Evolutionary conservation across 2,329 filamentous ascomycete species (phyloP), one percentile per base, ranked within the genome.

Genomic region (Cercospora sp.): DNA sequence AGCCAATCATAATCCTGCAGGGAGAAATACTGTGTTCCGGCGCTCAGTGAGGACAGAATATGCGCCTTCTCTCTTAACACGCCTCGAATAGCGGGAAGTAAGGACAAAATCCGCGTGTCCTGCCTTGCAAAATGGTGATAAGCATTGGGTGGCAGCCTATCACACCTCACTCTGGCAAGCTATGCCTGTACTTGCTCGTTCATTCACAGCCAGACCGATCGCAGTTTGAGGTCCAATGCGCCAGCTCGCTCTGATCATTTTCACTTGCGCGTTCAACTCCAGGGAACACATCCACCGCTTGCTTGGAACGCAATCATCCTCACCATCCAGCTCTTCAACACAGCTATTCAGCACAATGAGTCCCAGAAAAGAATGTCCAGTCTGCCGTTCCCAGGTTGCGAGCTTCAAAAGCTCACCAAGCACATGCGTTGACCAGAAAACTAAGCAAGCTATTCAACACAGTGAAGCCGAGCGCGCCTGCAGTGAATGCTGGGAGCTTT

Each of bases 401-500:
- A 45, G 20, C 31, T 60, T 48, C 31, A n/a, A n/a, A 20, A 60
- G 51, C 26, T 60, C 63, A 1, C 55, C 55, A 13, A 45, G n/a
- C 18, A 64, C 63, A 20, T 60, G 53, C 53, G 4, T 53, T 9
- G 12, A 36, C n/a, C n/a, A 55, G n/a, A 30, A 13, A 23, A 20
- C 26, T 4, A 30, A 31, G 16, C 7, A 40, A 30, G 20, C 48
- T 1, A 26, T 36, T 9, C 42, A 36, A 23, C 45, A 66, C 48
- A 26, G 12, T 1, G 30, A 45, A 7, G 18, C 12, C 33, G 64
- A 71, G 18, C 66, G 68, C 18, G 70, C 68, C 6, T 74, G 70
- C 36, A 61, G 30, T 5, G 66, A 72, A 59, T 73, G 70, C 64
- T 72, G 72, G 71, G 71, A 73, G 42, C 55, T 53, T n/a, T 60